phyloP scores from a whole-genome alignment of 139 green algal genomes.

The Chlorella vulgaris region DNA sequence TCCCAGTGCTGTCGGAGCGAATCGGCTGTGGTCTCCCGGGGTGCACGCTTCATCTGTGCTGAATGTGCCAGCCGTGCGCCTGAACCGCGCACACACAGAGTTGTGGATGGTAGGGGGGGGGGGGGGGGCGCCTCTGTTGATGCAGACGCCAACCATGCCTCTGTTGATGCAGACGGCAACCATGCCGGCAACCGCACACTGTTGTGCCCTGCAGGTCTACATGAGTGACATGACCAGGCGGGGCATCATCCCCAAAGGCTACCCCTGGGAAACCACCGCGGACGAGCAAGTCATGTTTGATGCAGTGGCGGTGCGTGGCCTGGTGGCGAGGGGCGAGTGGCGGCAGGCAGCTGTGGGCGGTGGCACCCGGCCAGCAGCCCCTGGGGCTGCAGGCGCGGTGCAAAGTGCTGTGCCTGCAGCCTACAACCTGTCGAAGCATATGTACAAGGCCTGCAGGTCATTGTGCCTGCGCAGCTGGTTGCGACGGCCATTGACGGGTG shows the following conservation, averaged over 20 bases:
- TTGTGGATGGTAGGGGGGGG: too few species aligned
- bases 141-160: too few species aligned
- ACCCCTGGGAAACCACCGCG: background rate
- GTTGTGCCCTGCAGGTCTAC: too few species aligned
- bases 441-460: background rate
- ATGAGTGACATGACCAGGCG: background rate
- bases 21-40: too few species aligned
- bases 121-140: too few species aligned
- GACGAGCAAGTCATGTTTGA: constrained; percentile 19
- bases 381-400: background rate
- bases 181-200: too few species aligned
- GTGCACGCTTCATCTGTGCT: too few species aligned
- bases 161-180: too few species aligned
- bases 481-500: background rate
- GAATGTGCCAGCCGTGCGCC: too few species aligned
- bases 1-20: too few species aligned
- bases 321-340: background rate
- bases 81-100: too few species aligned
- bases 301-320: background rate
- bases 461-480: background rate
- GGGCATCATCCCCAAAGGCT: background rate
- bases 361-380: background rate
- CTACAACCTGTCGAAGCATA: background rate
- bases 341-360: background rate
- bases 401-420: background rate